These are phyloP conservation scores for Phytophthora ohioensis DNA, from an alignment of 352 stramenopile genomes.

Conservation along the genomic window DNA sequence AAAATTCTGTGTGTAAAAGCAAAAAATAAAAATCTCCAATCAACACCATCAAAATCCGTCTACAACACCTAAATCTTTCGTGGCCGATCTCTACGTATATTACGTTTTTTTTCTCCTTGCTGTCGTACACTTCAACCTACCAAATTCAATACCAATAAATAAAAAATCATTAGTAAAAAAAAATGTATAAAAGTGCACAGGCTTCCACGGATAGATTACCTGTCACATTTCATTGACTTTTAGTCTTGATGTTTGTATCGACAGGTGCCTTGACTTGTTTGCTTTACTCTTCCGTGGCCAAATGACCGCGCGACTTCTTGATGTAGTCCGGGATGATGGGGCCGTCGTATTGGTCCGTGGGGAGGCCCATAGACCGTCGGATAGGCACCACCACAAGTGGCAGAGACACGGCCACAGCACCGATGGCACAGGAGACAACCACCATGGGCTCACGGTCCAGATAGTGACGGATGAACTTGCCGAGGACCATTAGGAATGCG, in stretches of 20 bases:
- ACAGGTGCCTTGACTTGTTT: conserved; percentile 4
- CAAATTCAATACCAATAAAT: background rate
- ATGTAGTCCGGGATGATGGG: conserved; percentile 80
- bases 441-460: conserved; percentile 88
- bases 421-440: conserved; percentile 84
- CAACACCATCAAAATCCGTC: too few species aligned
- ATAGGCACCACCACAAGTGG: conserved; percentile 86
- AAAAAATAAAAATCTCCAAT: too few species aligned
- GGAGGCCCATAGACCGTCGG: conserved; percentile 84
- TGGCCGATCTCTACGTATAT: conserved; percentile 15
- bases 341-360: conserved; percentile 91
- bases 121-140: conserved; percentile 2
- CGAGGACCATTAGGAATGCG: conserved; percentile 43
- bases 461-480: conserved; percentile 88
- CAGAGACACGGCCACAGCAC: conserved; percentile 68
- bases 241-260: conserved; percentile 20
- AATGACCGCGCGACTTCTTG: conserved; percentile 78
- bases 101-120: conserved; percentile 1
- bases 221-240: conserved; percentile 8
- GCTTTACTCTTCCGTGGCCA: conserved; percentile 53
- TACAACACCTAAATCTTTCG: too few species aligned
- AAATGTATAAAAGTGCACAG: background rate
- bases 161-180: background rate
- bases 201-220: conserved; percentile 12
- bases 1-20: too few species aligned